Conservation (phyloP, 2,329 filamentous ascomycete genomes). For the Verticillium tricorpus region DNA sequence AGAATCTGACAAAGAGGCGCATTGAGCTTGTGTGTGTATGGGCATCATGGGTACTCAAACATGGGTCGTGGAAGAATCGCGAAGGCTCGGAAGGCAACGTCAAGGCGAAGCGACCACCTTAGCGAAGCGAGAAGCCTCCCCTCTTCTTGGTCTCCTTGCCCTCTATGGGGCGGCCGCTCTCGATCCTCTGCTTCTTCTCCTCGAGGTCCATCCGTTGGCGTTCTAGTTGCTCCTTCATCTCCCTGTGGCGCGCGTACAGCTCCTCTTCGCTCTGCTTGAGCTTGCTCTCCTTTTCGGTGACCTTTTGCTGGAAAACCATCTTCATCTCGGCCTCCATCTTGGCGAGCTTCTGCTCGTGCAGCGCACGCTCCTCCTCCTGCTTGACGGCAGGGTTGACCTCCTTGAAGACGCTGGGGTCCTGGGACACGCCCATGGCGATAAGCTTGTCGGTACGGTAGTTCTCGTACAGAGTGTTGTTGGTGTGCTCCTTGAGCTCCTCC, state of each 20-base stretch:
- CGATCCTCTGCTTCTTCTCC: conserved; percentile 95
- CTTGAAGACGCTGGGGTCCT: conserved; percentile 99
- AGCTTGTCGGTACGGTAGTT: conserved; percentile 99
- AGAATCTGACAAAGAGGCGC: conserved; percentile 43
- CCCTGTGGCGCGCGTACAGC: conserved; percentile 92
- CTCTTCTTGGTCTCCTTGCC: conserved; percentile 93
- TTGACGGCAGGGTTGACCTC: conserved; percentile 99
- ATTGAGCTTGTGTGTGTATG: conserved; percentile 53
- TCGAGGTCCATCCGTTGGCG: conserved; percentile 91
- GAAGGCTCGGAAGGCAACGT: conserved; percentile 7
- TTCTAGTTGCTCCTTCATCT: conserved; percentile 99
- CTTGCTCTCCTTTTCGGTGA: conserved; percentile 98
- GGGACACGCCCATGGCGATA: conserved; percentile 94
- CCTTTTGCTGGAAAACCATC: conserved; percentile 99
- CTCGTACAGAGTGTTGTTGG: conserved; percentile 98
- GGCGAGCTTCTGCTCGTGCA: conserved; percentile 99
- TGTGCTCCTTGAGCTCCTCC: conserved; percentile 99
- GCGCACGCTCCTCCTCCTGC: conserved; percentile 96
- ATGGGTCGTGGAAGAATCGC: conserved; percentile 41
- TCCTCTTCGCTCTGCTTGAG: conserved; percentile 99
- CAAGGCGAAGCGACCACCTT: conserved; percentile 34
- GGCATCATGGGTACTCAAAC: conserved; percentile 54
- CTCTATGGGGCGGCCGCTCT: conserved; percentile 92
- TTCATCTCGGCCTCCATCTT: conserved; percentile 99
- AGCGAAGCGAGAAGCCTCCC: conserved; percentile 91